A percentile compares a stretch with the other conserved stretches of the same genome.
Evolutionary conservation across 2,329 filamentous ascomycete species (phyloP).

Genomic region (Exophiala bonariae): DNA sequence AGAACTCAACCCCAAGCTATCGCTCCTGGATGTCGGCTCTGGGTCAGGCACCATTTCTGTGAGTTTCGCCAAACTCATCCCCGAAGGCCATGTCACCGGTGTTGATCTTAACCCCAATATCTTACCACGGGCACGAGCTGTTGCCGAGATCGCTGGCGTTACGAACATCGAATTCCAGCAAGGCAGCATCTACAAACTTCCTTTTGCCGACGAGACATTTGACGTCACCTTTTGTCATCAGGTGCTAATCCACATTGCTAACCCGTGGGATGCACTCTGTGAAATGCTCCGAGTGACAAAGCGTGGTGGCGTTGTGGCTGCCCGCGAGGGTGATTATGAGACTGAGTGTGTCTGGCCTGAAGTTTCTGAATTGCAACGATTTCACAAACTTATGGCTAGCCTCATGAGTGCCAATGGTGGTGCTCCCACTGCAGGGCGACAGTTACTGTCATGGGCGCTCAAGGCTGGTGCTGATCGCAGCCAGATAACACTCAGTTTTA

Average conservation of each 20-base stretch:
- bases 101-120: conserved; percentile 40
- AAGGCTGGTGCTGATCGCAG: conserved; percentile 34
- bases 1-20: conserved; percentile 35
- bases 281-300: conserved; percentile 39
- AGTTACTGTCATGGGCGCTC: conserved; percentile 35
- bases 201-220: conserved; percentile 43
- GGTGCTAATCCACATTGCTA: conserved; percentile 44
- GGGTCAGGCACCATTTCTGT: conserved; percentile 53
- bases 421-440: conserved; percentile 23
- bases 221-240: conserved; percentile 47
- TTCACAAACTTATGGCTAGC: conserved; percentile 26
- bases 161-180: conserved; percentile 34
- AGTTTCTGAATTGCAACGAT: conserved; percentile 34
- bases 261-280: conserved; percentile 19
- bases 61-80: conserved; percentile 44
- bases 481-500: conserved; percentile 33
- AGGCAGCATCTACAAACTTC: conserved; percentile 39
- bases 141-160: conserved; percentile 31
- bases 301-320: conserved; percentile 43
- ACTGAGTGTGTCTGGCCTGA: conserved; percentile 36
- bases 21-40: conserved; percentile 48
- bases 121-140: conserved; percentile 33
- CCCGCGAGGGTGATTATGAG: conserved; percentile 30
- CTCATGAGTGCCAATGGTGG: conserved; percentile 25
- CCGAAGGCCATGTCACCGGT: conserved; percentile 41